phyloP scores from a whole-genome alignment of 805 yeast genomes.

The Zygosaccharomyces bailii region DNA sequence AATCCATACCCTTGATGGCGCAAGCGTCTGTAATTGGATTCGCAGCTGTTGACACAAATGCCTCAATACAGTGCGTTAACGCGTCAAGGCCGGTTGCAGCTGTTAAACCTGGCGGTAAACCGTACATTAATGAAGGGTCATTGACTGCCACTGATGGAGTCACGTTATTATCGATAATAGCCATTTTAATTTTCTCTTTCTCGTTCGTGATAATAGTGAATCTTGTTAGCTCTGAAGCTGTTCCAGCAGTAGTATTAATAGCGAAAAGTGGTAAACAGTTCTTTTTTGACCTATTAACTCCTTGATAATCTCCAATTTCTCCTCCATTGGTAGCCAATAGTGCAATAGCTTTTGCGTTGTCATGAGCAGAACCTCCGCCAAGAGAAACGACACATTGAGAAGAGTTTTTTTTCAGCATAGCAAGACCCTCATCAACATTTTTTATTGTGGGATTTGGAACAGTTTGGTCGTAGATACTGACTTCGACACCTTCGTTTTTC shows the following conservation, averaged over 20 bases:
- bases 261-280: constrained; percentile 39
- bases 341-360: constrained; percentile 43
- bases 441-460: constrained; percentile 24
- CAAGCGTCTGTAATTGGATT: constrained; percentile 45
- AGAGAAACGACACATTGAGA: constrained; percentile 43
- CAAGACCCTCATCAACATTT: constrained; percentile 21
- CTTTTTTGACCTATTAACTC: constrained; percentile 38
- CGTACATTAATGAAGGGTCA: constrained; percentile 40
- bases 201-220: constrained; percentile 44
- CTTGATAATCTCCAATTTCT: constrained; percentile 40
- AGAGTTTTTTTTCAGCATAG: constrained; percentile 15
- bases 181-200: constrained; percentile 40
- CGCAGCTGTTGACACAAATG: constrained; percentile 47
- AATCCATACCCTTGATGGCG: constrained; percentile 40
- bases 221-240: constrained; percentile 47
- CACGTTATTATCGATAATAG: constrained; percentile 42
- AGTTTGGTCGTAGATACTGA: constrained; percentile 24
- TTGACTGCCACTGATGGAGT: constrained; percentile 44
- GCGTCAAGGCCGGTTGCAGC: constrained; percentile 45
- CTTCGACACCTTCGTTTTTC: constrained; percentile 19
- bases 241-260: constrained; percentile 46
- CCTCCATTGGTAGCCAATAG: constrained; percentile 41
- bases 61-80: constrained; percentile 43
- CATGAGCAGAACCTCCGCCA: constrained; percentile 49
- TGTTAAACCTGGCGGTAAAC: constrained; percentile 42